Evolutionary conservation across 352 stramenopile species (phyloP), one percentile per base, ranked within the genome.

Genomic region (Phytophthora vignae): DNA sequence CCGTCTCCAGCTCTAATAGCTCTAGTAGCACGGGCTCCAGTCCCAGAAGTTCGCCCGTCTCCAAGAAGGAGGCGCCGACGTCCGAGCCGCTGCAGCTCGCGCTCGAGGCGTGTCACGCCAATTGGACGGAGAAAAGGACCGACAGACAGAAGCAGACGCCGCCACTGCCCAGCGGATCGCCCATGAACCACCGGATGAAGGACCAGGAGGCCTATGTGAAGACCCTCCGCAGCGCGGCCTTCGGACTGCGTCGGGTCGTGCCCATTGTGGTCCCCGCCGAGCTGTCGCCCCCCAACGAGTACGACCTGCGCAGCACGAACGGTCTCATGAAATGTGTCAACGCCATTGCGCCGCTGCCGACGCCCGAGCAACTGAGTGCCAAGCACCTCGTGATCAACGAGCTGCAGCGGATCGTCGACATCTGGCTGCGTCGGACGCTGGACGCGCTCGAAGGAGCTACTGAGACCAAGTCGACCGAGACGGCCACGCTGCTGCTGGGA

Each of bases 331-430:
- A 95, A 69, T 93, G 85, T 40, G 71, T 94, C 33, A 93, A 93
- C 59, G 63, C 80, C 25, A 75, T 95, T 17, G 85, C 84, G 7
- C 87, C 76, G 57, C 64, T 92, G 29, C 79, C 86, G 17, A 88
- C 69, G 4, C 63, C 78, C 0, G 85, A 95, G 19, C 78, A 90
- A 48, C 68, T 95, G 27, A 86, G 73, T 46, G 74, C 65, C 50
- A 95, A 95, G 71, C 88, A 96, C 63, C 69, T 92, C 54, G 88
- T 85, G 7, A 90, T 96, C 73, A 83, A 87, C 22, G 88, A 95
- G 40, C 69, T 96, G 31, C 85, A 95, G 60, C 79, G 78, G 8
- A 59, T 90, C 31, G 73, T 95, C 12, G 87, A 96, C 65, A 59
- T 79, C 56, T 96, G 90, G 90, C 77, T 96, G 44, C 66, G 67